A percentile compares a stretch with the other conserved stretches of the same genome.
phyloP scores from a whole-genome alignment of 1,284 basidiomycete genomes.

The Heterobasidion parviporum region DNA sequence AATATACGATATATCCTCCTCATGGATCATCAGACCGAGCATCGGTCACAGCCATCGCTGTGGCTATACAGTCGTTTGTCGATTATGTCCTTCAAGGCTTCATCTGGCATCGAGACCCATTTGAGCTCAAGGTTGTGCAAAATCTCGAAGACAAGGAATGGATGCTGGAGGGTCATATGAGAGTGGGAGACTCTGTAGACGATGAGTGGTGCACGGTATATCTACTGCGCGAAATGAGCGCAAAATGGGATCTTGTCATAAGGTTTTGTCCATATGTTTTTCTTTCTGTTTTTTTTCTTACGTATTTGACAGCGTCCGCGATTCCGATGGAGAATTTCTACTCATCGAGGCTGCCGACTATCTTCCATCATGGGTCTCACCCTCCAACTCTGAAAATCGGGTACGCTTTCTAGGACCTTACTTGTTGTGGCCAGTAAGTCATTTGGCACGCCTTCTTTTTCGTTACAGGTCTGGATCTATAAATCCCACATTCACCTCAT shows the following conservation, averaged over 20 bases:
- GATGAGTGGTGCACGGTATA: constrained; percentile 95
- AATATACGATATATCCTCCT: constrained; percentile 65
- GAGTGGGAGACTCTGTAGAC: constrained; percentile 89
- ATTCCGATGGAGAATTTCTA: constrained; percentile 94
- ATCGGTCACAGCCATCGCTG: constrained; percentile 60
- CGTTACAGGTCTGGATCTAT: constrained; percentile 81
- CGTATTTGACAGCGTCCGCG: constrained; percentile 51
- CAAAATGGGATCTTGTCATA: constrained; percentile 70
- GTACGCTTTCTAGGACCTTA: constrained; percentile 41
- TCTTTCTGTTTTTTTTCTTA: background rate
- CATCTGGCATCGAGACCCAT: constrained; percentile 85
- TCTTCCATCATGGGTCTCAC: constrained; percentile 87
- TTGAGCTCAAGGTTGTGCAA: constrained; percentile 67
- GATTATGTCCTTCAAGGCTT: constrained; percentile 56
- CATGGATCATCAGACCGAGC: constrained; percentile 40
- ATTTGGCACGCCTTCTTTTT: constrained; percentile 14
- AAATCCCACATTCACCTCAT: constrained; percentile 79
- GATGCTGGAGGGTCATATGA: constrained; percentile 69
- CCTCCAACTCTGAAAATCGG: constrained; percentile 86
- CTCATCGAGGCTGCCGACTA: constrained; percentile 93
- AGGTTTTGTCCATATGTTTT: constrained; percentile 37
- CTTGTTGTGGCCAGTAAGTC: constrained; percentile 22
- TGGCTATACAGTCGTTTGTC: constrained; percentile 57
- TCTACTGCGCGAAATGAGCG: constrained; percentile 71
- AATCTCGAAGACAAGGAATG: constrained; percentile 39